Evolutionary conservation across 495 filamentous ascomycete genomes (phyloP).

Genomic region (Penicillium taxi): DNA sequence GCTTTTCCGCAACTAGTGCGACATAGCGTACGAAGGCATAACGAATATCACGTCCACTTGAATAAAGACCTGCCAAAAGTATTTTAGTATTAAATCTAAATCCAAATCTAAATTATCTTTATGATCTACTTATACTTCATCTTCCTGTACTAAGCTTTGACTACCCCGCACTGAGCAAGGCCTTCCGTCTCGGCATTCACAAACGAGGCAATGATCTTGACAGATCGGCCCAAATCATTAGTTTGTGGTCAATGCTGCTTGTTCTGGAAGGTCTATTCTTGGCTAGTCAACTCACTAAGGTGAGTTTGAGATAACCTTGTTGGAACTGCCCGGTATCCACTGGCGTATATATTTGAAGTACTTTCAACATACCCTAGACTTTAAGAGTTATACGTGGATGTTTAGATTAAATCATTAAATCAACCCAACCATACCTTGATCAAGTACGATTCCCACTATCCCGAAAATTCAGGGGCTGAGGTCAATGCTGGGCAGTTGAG

Average conservation of each 20-base stretch:
- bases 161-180: conserved; percentile 9
- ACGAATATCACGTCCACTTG: not conserved
- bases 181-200: conserved; percentile 11
- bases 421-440: too few species aligned
- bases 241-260: too few species aligned
- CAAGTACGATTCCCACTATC: too few species aligned
- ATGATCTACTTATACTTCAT: conserved; percentile 1
- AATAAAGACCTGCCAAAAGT: not conserved
- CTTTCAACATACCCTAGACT: too few species aligned
- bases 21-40: not conserved
- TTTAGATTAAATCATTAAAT: too few species aligned
- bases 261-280: too few species aligned
- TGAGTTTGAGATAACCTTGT: conserved; percentile 13
- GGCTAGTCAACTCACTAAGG: not conserved
- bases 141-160: conserved; percentile 15
- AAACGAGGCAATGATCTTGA: conserved; percentile 14
- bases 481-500: too few species aligned
- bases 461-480: too few species aligned
- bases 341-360: too few species aligned
- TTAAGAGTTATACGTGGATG: too few species aligned
- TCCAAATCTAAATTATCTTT: not conserved
- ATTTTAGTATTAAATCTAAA: not conserved
- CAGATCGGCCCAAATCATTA: conserved; percentile 5
- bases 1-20: not conserved
- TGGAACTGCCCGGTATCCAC: too few species aligned